Evolutionary conservation across 1,139 yeast species (phyloP).

Genomic region (Zygosaccharomyces pseudobailii): DNA sequence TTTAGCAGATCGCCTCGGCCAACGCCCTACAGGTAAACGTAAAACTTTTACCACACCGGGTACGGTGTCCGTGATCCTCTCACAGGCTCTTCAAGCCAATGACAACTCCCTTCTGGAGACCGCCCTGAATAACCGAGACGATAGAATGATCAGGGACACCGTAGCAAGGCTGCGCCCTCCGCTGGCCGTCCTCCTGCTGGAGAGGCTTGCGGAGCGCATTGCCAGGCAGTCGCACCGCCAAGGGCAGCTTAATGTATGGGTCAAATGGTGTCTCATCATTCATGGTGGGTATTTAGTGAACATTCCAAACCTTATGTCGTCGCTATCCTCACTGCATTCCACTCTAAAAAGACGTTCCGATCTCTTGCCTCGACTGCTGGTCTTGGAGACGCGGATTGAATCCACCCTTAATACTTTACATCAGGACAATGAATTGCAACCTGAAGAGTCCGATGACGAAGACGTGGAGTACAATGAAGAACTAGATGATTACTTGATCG

Average conservation of each 20-base stretch:
- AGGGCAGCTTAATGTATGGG: conserved; percentile 79
- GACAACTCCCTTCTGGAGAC: conserved; percentile 73
- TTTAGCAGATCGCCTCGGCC: conserved; percentile 53
- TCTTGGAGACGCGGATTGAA: conserved; percentile 76
- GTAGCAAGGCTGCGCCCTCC: conserved; percentile 65
- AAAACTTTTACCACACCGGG: conserved; percentile 45
- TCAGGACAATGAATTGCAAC: conserved; percentile 1
- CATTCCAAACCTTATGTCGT: conserved; percentile 61
- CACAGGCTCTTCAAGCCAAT: conserved; percentile 69
- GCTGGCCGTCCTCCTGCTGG: conserved; percentile 69
- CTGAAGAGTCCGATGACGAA: conserved; percentile 36
- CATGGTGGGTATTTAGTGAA: conserved; percentile 79
- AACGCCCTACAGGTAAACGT: conserved; percentile 18
- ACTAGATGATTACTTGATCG: conserved; percentile 38
- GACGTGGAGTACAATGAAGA: conserved; percentile 31
- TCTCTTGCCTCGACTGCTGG: conserved; percentile 71
- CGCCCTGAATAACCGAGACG: conserved; percentile 73
- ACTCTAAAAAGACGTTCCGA: conserved; percentile 70
- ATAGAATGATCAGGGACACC: conserved; percentile 65
- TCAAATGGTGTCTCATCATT: conserved; percentile 84
- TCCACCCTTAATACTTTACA: conserved; percentile 63
- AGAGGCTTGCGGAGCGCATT: conserved; percentile 78
- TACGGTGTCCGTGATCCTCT: conserved; percentile 58
- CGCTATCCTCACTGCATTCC: conserved; percentile 72
- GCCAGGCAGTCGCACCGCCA: conserved; percentile 61